These are phyloP conservation scores for Cladorrhinum samala DNA, from an alignment of 495 filamentous ascomycete species.

Conservation along the genomic window DNA sequence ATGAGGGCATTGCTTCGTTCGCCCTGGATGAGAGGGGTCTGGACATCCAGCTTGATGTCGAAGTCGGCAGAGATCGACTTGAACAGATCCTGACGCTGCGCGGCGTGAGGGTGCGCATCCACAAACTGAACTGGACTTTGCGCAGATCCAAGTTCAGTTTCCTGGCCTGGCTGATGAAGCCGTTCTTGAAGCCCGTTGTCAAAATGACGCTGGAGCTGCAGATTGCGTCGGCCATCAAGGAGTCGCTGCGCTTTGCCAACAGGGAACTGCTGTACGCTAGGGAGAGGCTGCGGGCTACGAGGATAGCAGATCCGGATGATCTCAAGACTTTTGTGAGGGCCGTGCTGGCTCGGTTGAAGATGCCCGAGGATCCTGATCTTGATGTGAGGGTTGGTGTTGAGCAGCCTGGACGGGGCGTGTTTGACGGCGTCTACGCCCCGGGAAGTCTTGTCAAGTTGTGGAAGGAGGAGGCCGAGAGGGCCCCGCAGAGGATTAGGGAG, in stretches of 20 bases:
- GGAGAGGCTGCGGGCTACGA: constrained; percentile 76
- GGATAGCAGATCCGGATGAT: constrained; percentile 75
- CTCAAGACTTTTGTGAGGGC: constrained; percentile 75
- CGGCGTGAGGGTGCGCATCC: constrained; percentile 69
- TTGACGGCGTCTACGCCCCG: constrained; percentile 78
- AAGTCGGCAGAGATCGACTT: constrained; percentile 64
- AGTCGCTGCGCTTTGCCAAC: constrained; percentile 65
- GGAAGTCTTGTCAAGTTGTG: constrained; percentile 82
- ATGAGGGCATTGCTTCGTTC: constrained; percentile 81
- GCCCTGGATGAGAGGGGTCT: constrained; percentile 78
- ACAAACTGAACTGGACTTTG: constrained; percentile 77
- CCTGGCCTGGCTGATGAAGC: constrained; percentile 77
- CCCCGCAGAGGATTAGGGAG: constrained; percentile 52
- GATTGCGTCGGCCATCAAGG: constrained; percentile 64
- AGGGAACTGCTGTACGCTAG: constrained; percentile 80
- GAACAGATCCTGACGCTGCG: constrained; percentile 77
- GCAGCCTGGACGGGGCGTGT: constrained; percentile 59
- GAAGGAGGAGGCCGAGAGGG: constrained; percentile 68
- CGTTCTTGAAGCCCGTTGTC: constrained; percentile 72
- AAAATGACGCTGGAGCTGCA: constrained; percentile 73
- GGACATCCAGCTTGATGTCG: constrained; percentile 77
- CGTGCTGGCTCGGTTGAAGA: constrained; percentile 65
- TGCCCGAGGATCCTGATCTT: constrained; percentile 65
- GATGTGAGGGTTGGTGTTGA: constrained; percentile 62
- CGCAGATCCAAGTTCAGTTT: constrained; percentile 68